These are phyloP conservation scores for Suillus placidus DNA, from an alignment of 768 basidiomycete species.

Conservation along the genomic window DNA sequence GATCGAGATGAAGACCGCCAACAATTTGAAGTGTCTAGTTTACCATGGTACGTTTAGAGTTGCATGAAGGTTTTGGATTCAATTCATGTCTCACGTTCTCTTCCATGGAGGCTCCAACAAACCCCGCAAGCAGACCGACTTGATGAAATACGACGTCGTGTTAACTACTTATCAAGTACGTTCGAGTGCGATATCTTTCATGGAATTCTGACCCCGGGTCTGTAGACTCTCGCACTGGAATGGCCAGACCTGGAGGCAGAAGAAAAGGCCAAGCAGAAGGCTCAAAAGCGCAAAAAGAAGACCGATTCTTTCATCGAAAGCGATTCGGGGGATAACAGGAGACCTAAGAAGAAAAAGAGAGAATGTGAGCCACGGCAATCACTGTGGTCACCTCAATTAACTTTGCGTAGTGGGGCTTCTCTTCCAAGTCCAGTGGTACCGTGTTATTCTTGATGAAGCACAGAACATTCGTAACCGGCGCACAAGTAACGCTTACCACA, in stretches of 20 bases:
- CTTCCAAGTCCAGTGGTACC: slow-evolving; percentile 49
- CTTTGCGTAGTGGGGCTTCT: slow-evolving; percentile 44
- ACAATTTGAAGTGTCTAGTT: slow-evolving; percentile 51
- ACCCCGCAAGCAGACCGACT: slow-evolving; percentile 46
- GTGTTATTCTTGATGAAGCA: slow-evolving; percentile 59
- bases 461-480: slow-evolving; percentile 48
- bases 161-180: slow-evolving; percentile 53
- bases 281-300: slow-evolving; percentile 16
- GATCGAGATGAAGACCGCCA: slow-evolving; percentile 58
- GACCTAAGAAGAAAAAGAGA: slow-evolving; percentile 41
- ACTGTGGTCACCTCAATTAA: slow-evolving; percentile 29
- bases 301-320: slow-evolving; percentile 27
- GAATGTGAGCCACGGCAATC: slow-evolving; percentile 22
- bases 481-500: slow-evolving; percentile 41
- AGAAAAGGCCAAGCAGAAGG: slow-evolving; percentile 30
- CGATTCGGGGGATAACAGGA: slow-evolving; percentile 23
- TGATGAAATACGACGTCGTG: slow-evolving; percentile 63
- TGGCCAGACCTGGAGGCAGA: slow-evolving; percentile 60
- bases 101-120: slow-evolving; percentile 40
- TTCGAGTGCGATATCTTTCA: slow-evolving; percentile 17
- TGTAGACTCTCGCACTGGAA: slow-evolving; percentile 57
- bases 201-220: background rate
- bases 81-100: background rate
- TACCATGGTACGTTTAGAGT: slow-evolving; percentile 56
- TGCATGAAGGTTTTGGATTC: background rate